Evolutionary conservation across 2,329 filamentous ascomycete species (phyloP).

Genomic region (Calonectria multiphialidica): DNA sequence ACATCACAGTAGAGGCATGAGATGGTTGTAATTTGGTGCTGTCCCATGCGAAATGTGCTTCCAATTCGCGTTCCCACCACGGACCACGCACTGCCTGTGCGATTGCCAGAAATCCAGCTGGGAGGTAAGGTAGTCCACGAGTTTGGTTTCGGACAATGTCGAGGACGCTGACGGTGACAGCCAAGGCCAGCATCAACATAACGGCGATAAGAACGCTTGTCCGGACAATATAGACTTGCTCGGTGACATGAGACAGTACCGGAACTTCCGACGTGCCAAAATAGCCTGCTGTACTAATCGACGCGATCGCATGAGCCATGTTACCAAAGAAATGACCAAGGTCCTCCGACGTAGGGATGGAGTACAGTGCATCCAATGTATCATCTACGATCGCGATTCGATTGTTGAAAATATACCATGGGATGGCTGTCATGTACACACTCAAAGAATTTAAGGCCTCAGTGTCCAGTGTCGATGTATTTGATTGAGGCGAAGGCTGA

Average conservation of each 20-base stretch:
- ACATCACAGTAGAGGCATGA: conserved; percentile 32
- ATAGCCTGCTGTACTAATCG: conserved; percentile 35
- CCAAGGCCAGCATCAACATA: conserved; percentile 23
- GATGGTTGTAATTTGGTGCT: conserved; percentile 3
- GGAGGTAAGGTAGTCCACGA: conserved; percentile 29
- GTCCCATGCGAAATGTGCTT: conserved; percentile 26
- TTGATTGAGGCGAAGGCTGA: neutral
- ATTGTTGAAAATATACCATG: conserved; percentile 35
- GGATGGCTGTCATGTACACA: conserved; percentile 38
- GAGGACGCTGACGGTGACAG: conserved; percentile 27
- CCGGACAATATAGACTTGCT: conserved; percentile 34
- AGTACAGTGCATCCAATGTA: conserved; percentile 32
- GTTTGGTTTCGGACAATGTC: conserved; percentile 33
- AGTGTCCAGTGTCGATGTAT: conserved; percentile 30
- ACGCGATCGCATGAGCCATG: conserved; percentile 36
- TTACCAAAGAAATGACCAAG: conserved; percentile 34
- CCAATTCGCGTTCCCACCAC: conserved; percentile 36
- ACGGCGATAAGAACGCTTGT: conserved; percentile 34
- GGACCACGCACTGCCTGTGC: conserved; percentile 31
- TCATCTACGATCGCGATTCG: conserved; percentile 31
- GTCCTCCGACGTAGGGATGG: conserved; percentile 34
- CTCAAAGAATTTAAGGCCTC: conserved; percentile 24
- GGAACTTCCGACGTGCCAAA: conserved; percentile 33
- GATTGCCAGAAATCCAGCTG: conserved; percentile 34
- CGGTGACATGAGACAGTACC: conserved; percentile 15